Conservation (phyloP, 129 eudicot genomes). For the Lactuca saligna region DNA sequence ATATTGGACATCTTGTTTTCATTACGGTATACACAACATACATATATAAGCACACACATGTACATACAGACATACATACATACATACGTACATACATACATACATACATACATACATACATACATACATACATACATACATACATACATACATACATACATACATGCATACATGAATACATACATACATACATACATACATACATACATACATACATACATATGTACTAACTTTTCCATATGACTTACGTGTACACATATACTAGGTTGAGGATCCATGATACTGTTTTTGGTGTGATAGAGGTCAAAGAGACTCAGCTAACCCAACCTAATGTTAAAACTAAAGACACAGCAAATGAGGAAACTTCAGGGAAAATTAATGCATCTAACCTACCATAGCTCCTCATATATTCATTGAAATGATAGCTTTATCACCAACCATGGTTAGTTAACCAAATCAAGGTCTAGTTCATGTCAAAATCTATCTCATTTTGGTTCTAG, state of each 20-base stretch:
- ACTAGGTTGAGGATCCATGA: constrained; percentile 91
- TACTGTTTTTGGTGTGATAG: constrained; percentile 49
- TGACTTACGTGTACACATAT: constrained; percentile 8
- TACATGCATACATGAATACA: too few species aligned
- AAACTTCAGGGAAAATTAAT: constrained; percentile 50
- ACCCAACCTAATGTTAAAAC: constrained; percentile 33
- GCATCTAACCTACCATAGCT: constrained; percentile 65
- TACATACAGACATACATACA: neutral
- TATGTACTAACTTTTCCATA: constrained; percentile 4
- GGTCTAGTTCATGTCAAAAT: constrained; percentile 15
- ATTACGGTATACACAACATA: constrained; percentile 54
- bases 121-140: too few species aligned
- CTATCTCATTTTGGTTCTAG: constrained; percentile 18
- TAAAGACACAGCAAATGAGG: constrained; percentile 37
- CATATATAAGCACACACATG: neutral
- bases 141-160: too few species aligned
- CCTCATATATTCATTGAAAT: constrained; percentile 80
- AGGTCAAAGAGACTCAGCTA: constrained; percentile 50
- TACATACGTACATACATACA: too few species aligned
- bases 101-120: too few species aligned
- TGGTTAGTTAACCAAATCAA: constrained; percentile 48
- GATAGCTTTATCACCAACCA: constrained; percentile 98
- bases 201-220: too few species aligned
- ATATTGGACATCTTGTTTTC: constrained; percentile 93
- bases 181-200: too few species aligned